Evolutionary conservation across 164 flowering plant species (phyloP).

Genomic region (Chimonanthus praecox): DNA sequence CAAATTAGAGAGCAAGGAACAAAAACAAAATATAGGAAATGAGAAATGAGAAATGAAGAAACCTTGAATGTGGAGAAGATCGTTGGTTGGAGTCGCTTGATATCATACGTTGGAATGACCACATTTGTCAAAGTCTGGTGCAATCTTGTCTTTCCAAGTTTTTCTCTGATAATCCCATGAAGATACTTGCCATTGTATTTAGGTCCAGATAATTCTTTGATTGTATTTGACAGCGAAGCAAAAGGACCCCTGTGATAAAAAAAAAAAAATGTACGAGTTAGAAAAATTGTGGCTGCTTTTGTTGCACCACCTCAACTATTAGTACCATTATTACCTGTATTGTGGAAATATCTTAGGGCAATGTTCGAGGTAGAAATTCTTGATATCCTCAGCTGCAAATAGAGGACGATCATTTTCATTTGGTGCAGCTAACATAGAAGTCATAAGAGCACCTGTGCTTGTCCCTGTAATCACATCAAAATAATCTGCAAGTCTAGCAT

Average conservation of each 20-base stretch:
- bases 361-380: slow-evolving; percentile 26
- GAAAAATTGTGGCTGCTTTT: neutral
- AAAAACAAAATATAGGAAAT: neutral
- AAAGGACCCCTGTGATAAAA: neutral
- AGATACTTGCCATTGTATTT: slow-evolving; percentile 43
- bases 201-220: slow-evolving; percentile 20
- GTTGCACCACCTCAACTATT: neutral
- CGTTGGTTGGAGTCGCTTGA: slow-evolving; percentile 36
- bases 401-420: slow-evolving; percentile 26
- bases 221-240: neutral
- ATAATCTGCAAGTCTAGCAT: slow-evolving; percentile 41
- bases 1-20: too few species aligned
- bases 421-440: slow-evolving; percentile 39
- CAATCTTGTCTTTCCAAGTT: slow-evolving; percentile 24
- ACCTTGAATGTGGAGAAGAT: slow-evolving; percentile 29
- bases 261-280: neutral
- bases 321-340: slow-evolving; percentile 2
- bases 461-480: slow-evolving; percentile 46
- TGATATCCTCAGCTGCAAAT: slow-evolving; percentile 33
- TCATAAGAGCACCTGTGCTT: slow-evolving; percentile 38
- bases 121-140: slow-evolving; percentile 35
- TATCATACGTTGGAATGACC: slow-evolving; percentile 43
- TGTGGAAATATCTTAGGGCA: slow-evolving; percentile 34
- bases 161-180: slow-evolving; percentile 11
- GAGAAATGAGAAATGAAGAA: neutral